Base-by-base conservation (phyloP, 192 early-diverging fungal genomes). In the Gonapodya sp. region DNA sequence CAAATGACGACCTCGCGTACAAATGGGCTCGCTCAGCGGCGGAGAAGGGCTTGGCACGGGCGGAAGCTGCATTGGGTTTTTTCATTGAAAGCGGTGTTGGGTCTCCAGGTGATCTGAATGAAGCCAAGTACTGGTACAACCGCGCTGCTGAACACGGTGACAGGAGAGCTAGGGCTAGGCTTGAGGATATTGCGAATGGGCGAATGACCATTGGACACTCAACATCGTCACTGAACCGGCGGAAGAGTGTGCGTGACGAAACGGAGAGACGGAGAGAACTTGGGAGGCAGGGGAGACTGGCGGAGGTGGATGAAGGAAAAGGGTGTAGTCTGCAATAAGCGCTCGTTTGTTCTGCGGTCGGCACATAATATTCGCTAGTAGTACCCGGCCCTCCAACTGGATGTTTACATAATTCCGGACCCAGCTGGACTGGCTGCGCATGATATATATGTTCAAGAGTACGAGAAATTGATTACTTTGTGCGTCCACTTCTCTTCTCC, bases 61-160 rank as follows among this genome's bases (percentile, higher is more conserved):
- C 96, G 1, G 91, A 96, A 88, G 96, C 91, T 81, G 94, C 93
- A 1, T 89, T 98, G 88, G 96, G 96, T 46, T 97, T 96, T 85
- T 99, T 95, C 84, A 90, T 91, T 36, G 96, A 99, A 86, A 90
- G 89, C 79, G 95, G 95, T 36, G 89, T 96, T 81, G 91, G 92
- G 35, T 84, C 87, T 72, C 85, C 84, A 32, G 81, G 73, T 1
- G 85, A 94, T 87, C 37, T 84, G 73, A 81, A 84, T 24, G 88
- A 86, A 64, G 92, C 91, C 1, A 86, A 86, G 78, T 85, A 87
- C 73, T 92, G 87, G 87, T 93, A 93, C 82, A 88, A 90, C 81
- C 87, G 88, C 36, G 94, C 94, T 0, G 89, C 93, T 0, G 87
- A 87, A 8, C 73, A 85, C 1, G 84, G 90, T 34, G 90, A 92